A percentile compares a stretch with the other conserved stretches of the same genome.
Evolutionary conservation across 2,329 filamentous ascomycete genomes (phyloP).

Genomic region (Thermoascus crustaceus): DNA sequence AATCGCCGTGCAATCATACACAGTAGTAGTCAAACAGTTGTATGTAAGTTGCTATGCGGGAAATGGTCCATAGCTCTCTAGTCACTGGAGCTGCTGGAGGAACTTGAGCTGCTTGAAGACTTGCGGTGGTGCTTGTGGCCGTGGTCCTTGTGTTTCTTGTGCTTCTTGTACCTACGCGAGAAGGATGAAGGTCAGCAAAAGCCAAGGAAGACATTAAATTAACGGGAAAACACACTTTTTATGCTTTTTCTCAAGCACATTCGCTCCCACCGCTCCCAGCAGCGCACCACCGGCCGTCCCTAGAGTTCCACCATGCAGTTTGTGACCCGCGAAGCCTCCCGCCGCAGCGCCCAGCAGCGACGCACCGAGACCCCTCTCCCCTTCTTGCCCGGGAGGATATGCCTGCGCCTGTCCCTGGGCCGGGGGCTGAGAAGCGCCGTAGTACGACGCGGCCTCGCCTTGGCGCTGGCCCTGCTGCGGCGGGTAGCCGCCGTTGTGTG

Average conservation of each 20-base stretch:
- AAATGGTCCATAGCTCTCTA: too few relatives aligned
- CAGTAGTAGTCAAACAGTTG: too few relatives aligned
- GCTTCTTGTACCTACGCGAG: constrained; percentile 11
- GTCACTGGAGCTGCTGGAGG: constrained; percentile 3
- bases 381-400: constrained; percentile 15
- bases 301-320: constrained; percentile 26
- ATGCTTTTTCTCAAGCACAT: constrained; percentile 14
- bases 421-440: constrained; percentile 12
- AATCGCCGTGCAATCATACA: too few relatives aligned
- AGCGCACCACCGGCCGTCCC: constrained; percentile 26
- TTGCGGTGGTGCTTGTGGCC: constrained; percentile 13
- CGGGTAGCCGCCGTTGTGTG: constrained; percentile 20
- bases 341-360: constrained; percentile 30
- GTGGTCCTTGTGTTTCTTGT: constrained; percentile 19
- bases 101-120: background rate
- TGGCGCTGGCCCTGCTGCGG: constrained; percentile 18
- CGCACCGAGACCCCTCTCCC: constrained; percentile 28
- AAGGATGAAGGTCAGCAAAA: constrained; percentile 6
- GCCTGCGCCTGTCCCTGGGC: constrained; percentile 8
- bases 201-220: background rate
- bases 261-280: constrained; percentile 25
- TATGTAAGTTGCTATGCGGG: too few relatives aligned
- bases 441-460: constrained; percentile 26
- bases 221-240: constrained; percentile 18
- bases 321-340: constrained; percentile 28